Evolutionary conservation across 83 land plant genomes (phyloP).

Genomic region (Diphasiastrum complanatum): DNA sequence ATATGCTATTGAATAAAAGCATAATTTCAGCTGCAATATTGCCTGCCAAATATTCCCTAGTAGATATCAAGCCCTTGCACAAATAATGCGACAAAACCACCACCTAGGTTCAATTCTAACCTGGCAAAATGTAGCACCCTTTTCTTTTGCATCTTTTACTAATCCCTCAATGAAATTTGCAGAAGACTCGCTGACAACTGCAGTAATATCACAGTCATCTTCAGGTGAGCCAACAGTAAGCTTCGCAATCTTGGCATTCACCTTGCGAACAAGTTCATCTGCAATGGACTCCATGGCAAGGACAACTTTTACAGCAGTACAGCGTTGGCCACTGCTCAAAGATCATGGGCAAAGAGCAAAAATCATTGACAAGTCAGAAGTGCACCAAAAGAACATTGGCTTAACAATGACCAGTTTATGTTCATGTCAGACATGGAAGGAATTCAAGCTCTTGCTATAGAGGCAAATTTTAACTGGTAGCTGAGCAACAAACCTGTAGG

Average conservation of each 20-base stretch:
- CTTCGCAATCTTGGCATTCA: background rate
- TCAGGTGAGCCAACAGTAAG: background rate
- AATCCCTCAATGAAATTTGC: too few species aligned
- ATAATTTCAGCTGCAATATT: too few species aligned
- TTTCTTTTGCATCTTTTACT: background rate
- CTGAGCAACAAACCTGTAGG: conserved; percentile 1
- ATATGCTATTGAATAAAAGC: too few species aligned
- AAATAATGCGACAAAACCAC: too few species aligned
- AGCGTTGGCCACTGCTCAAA: background rate
- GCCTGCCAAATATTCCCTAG: too few species aligned
- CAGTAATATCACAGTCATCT: background rate
- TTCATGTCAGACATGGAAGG: too few species aligned
- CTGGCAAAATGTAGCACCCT: conserved; percentile 1
- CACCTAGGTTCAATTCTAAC: too few species aligned
- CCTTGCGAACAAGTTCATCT: background rate
- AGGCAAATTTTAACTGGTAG: too few species aligned
- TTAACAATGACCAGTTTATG: too few species aligned
- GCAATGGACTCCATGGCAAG: background rate
- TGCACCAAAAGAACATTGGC: too few species aligned
- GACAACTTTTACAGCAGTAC: background rate
- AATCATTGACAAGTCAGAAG: background rate
- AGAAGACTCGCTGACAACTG: background rate
- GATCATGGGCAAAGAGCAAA: background rate
- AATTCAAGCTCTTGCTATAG: too few species aligned
- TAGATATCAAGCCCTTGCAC: too few species aligned